These are phyloP conservation scores for Rosa chinensis DNA, from an alignment of 306 rosid species.

Conservation along the genomic window DNA sequence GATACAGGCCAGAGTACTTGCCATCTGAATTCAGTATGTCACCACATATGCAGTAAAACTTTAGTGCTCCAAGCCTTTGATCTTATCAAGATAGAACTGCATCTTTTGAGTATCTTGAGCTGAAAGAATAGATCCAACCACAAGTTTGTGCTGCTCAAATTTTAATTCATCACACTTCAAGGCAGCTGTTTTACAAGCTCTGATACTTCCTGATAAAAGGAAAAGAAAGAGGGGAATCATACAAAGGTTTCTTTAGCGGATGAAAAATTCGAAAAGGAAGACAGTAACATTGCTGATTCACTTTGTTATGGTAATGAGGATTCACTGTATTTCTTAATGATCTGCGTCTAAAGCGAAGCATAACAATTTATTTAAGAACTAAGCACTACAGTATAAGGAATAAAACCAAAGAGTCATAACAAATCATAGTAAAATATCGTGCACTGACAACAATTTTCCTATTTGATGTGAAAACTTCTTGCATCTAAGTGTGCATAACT, in stretches of 20 bases:
- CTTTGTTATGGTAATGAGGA: neutral
- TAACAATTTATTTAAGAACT: neutral
- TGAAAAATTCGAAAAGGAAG: neutral
- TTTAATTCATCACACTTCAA: slow-evolving; percentile 68
- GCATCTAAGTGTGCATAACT: neutral
- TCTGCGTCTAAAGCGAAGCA: neutral
- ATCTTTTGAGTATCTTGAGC: slow-evolving; percentile 49
- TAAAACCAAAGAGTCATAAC: neutral
- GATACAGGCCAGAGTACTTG: neutral
- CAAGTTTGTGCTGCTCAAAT: slow-evolving; percentile 69
- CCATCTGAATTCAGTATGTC: slow-evolving; percentile 11
- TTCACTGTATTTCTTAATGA: neutral
- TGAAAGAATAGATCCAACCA: slow-evolving; percentile 50
- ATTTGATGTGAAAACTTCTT: neutral
- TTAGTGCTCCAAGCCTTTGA: slow-evolving; percentile 65
- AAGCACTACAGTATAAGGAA: neutral
- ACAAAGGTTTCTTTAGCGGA: neutral
- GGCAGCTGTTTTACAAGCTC: slow-evolving; percentile 63
- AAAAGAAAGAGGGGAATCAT: neutral
- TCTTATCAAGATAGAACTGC: slow-evolving; percentile 59
- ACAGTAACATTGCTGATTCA: neutral
- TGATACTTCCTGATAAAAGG: slow-evolving; percentile 54
- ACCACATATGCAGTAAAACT: neutral
- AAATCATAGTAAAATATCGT: neutral
- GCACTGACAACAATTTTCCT: neutral